These are phyloP conservation scores for Wickerhamomyces sp. DNA, from an alignment of 1,139 yeast species.

Conservation along the genomic window DNA sequence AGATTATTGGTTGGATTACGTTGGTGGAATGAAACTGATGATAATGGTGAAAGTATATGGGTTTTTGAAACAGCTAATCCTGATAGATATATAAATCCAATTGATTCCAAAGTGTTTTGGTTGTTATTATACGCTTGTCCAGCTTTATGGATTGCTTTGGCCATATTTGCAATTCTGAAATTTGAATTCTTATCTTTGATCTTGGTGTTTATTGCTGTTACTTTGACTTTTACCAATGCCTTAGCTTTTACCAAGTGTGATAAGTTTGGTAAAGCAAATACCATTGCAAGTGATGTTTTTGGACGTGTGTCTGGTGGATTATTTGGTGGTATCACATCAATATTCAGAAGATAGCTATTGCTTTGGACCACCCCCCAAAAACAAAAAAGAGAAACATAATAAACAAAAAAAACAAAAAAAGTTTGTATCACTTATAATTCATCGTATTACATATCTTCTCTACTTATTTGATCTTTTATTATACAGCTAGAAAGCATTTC, in stretches of 20 bases:
- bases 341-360: background rate
- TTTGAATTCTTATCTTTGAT: constrained; percentile 72
- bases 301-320: constrained; percentile 45
- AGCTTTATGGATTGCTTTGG: constrained; percentile 67
- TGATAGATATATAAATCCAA: constrained; percentile 76
- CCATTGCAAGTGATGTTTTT: constrained; percentile 29
- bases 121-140: constrained; percentile 70
- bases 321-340: constrained; percentile 36
- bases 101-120: constrained; percentile 91
- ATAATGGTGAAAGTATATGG: constrained; percentile 74
- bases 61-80: constrained; percentile 88
- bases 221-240: constrained; percentile 74
- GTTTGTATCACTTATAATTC: too few relatives aligned
- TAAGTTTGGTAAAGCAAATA: constrained; percentile 79
- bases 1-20: constrained; percentile 84
- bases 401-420: too few relatives aligned
- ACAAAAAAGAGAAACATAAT: background rate
- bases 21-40: constrained; percentile 81
- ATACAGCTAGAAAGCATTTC: background rate
- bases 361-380: too few relatives aligned
- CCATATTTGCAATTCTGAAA: constrained; percentile 70
- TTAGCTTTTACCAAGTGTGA: constrained; percentile 90
- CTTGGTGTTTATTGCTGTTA: constrained; percentile 59
- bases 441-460: background rate
- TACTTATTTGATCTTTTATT: background rate